Conservation (phyloP, 2,329 filamentous ascomycete genomes). For the Claviceps sp. region DNA sequence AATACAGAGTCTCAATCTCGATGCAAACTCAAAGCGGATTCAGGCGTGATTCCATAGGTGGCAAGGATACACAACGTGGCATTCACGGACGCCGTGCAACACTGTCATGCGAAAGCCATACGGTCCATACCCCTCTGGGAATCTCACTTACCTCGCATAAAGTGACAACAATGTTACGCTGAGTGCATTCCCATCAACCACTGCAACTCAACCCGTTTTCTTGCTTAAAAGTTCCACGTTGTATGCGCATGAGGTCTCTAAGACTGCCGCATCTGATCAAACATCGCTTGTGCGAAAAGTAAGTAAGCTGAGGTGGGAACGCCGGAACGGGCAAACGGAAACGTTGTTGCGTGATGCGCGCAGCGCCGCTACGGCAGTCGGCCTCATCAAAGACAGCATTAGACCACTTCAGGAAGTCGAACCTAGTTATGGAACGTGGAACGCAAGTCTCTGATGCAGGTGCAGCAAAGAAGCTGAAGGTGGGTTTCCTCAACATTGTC, state of each 20-base stretch:
- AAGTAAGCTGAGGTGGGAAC: constrained; percentile 14
- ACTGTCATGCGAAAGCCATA: neutral
- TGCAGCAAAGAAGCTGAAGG: constrained; percentile 17
- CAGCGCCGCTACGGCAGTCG: neutral
- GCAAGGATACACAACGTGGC: neutral
- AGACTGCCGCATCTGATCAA: neutral
- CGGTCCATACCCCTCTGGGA: neutral
- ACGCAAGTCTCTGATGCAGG: constrained; percentile 14
- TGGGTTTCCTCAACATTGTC: constrained; percentile 16
- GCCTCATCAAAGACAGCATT: constrained; percentile 12
- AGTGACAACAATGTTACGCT: neutral
- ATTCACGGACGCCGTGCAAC: neutral
- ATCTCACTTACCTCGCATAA: neutral
- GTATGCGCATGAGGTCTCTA: neutral
- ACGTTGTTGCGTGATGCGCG: neutral
- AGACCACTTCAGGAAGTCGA: constrained; percentile 13
- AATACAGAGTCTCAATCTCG: neutral
- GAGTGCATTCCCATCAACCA: neutral
- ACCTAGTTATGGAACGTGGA: constrained; percentile 7
- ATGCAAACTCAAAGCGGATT: neutral
- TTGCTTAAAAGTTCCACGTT: neutral
- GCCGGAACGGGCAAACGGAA: constrained; percentile 13
- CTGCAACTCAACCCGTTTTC: neutral
- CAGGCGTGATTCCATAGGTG: no score
- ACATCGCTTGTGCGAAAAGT: constrained; percentile 19